Percentiles rank a stretch among this genome's conserved stretches.
Conservation (phyloP, 192 early-diverging fungal species). For the Coemansia sp. region DNA sequence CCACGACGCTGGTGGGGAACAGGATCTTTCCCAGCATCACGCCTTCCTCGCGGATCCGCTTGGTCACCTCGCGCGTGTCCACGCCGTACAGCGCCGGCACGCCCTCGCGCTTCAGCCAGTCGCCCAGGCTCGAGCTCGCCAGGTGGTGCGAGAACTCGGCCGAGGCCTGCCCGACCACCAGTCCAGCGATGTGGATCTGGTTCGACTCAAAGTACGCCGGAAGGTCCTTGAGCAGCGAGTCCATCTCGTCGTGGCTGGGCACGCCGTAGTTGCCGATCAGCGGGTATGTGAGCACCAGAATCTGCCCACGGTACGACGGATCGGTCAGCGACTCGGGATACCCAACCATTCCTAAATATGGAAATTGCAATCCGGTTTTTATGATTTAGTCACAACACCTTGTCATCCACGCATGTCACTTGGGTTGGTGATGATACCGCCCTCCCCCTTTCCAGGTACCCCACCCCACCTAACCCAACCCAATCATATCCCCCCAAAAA, state of each 20-base stretch:
- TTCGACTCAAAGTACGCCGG: slow-evolving; percentile 94
- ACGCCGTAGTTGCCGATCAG: slow-evolving; percentile 98
- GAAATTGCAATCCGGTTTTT: too few species aligned
- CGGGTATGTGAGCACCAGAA: slow-evolving; percentile 96
- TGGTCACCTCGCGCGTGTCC: slow-evolving; percentile 95
- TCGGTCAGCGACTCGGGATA: slow-evolving; percentile 99
- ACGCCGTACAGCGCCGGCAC: slow-evolving; percentile 93
- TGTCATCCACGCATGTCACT: too few species aligned
- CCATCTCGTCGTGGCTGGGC: slow-evolving; percentile 81
- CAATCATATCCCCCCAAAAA: not conserved
- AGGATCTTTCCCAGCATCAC: slow-evolving; percentile 89
- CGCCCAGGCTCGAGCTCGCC: slow-evolving; percentile 76
- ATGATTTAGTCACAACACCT: too few species aligned
- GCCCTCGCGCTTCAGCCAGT: slow-evolving; percentile 91
- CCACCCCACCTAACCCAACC: too few species aligned
- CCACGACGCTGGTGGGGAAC: slow-evolving; percentile 68
- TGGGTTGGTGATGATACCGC: too few species aligned
- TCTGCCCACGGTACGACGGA: slow-evolving; percentile 98
- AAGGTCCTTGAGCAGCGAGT: slow-evolving; percentile 80
- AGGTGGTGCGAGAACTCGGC: slow-evolving; percentile 93
- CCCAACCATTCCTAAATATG: slow-evolving; percentile 79
- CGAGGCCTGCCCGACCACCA: slow-evolving; percentile 90
- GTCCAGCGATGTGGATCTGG: slow-evolving; percentile 90
- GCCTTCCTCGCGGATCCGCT: slow-evolving; percentile 92
- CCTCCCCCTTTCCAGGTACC: too few species aligned